Percentiles rank a stretch among this genome's conserved stretches.
Conservation (phyloP, 2,329 filamentous ascomycete species). For the Dothideomycetidae sp. region DNA sequence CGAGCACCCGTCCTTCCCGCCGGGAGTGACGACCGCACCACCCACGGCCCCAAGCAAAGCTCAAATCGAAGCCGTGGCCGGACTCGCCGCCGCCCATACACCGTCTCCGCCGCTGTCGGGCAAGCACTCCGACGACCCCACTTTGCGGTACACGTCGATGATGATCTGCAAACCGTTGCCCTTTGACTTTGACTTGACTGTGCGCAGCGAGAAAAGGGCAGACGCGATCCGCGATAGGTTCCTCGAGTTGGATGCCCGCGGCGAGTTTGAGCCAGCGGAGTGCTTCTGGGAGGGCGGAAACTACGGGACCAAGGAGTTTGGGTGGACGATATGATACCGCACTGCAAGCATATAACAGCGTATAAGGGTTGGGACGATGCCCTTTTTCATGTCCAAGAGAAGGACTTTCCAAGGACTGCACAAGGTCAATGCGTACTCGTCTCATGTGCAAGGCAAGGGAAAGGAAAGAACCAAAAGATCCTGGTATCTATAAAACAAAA, state of each 20-base stretch:
- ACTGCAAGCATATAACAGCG: too few species aligned
- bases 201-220: slow-evolving; percentile 22
- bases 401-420: too few species aligned
- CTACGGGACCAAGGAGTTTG: slow-evolving; percentile 16
- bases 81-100: neutral
- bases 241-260: slow-evolving; percentile 23
- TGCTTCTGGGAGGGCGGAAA: slow-evolving; percentile 26
- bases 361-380: too few species aligned
- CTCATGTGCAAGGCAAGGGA: too few species aligned
- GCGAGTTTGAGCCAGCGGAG: slow-evolving; percentile 24
- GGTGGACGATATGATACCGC: too few species aligned
- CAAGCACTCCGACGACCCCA: slow-evolving; percentile 25
- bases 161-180: slow-evolving; percentile 34
- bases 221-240: slow-evolving; percentile 23
- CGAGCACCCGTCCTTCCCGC: neutral
- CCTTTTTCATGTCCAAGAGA: too few species aligned
- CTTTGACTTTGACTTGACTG: slow-evolving; percentile 28
- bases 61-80: neutral
- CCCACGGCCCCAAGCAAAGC: neutral
- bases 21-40: neutral
- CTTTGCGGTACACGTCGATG: slow-evolving; percentile 30
- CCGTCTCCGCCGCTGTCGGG: neutral
- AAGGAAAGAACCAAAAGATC: too few species aligned
- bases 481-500: too few species aligned
- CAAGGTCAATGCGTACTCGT: too few species aligned